Evolutionary conservation across 192 early-diverging fungal genomes (phyloP).

Genomic region (Phlyctochytrium planicorne): DNA sequence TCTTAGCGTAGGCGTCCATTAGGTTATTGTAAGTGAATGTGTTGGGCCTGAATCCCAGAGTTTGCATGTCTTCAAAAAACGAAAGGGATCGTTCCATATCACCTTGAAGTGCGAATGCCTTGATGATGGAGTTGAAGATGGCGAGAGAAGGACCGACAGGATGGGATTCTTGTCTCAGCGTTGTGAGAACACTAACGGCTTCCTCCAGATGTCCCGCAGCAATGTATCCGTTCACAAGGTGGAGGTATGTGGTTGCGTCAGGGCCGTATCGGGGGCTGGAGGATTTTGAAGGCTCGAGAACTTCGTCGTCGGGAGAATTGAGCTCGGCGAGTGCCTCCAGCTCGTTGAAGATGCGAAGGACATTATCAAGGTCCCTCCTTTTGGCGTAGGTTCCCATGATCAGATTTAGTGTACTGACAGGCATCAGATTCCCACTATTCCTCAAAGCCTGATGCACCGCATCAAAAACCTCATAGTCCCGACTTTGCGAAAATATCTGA

Average conservation of each 20-base stretch:
- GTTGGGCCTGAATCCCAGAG: slow-evolving; percentile 17
- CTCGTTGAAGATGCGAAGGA: background rate
- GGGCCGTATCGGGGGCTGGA: background rate
- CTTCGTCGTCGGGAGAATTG: background rate
- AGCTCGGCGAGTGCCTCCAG: background rate
- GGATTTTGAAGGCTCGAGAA: too few relatives aligned
- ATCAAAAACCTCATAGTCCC: background rate
- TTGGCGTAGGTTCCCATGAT: background rate
- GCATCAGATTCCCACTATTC: background rate
- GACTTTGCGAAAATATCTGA: background rate
- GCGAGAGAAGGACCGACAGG: slow-evolving; percentile 11
- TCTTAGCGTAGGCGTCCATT: slow-evolving; percentile 28
- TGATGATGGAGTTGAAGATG: slow-evolving; percentile 35
- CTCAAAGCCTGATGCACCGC: background rate
- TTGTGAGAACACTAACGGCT: slow-evolving; percentile 13
- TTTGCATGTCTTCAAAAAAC: slow-evolving; percentile 19
- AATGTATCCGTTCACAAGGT: slow-evolving; percentile 6
- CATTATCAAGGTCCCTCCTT: background rate
- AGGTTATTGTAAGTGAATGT: slow-evolving; percentile 26
- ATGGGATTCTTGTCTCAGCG: background rate
- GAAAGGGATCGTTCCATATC: slow-evolving; percentile 18
- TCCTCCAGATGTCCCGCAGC: background rate
- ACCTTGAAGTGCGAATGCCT: slow-evolving; percentile 13
- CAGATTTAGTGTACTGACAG: background rate
- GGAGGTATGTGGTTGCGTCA: slow-evolving; percentile 14